Evolutionary conservation across 768 basidiomycete species (phyloP), one percentile per base, ranked within the genome.

Genomic region (Serendipita indica): DNA sequence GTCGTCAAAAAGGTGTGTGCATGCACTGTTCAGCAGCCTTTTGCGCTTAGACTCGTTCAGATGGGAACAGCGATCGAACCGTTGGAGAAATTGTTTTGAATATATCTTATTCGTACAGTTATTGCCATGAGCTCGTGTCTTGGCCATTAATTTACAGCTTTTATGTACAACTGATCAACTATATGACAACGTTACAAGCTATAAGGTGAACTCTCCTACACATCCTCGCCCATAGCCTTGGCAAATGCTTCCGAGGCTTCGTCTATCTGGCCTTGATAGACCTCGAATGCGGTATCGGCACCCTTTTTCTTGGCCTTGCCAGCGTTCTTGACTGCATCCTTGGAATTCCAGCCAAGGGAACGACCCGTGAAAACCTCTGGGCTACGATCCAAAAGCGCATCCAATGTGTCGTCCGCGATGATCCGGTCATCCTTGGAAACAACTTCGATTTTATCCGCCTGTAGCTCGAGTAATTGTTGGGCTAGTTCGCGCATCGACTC

Each of bases 381-480:
- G 33, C 82, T 74, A 30, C 93, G 76, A 64, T 96, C 93, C 33
- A 98, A 73, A 56, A 98, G 73, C 66, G 80, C 74, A 22, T 84
- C 81, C 33, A 99, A 70, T 64, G 96, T 89, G 37, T 76, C 77
- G 57, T 96, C 88, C 62, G 82, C 84, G 64, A 99, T 75, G 54
- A 97, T 81, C 62, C 78, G 79, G 22, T 77, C 80, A 16, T 82
- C 86, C 64, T 81, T 77, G 1, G 81, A 81, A 16, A 90, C 89
- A 10, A 97, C 83, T 57, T 89, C 80, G 60, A 97, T 89, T 67
- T 91, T 83, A 71, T 97, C 89, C 14, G 85, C 85, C 66, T 94
- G 91, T 2, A 94, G 78, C 33, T 75, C 75, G 22, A 94, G 74
- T 39, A 96, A 71, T 18, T 81, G 76, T 18, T 85, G 79, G 0